phyloP scores from a whole-genome alignment of 257 asterid species.

The Solanum ahanhuiri region DNA sequence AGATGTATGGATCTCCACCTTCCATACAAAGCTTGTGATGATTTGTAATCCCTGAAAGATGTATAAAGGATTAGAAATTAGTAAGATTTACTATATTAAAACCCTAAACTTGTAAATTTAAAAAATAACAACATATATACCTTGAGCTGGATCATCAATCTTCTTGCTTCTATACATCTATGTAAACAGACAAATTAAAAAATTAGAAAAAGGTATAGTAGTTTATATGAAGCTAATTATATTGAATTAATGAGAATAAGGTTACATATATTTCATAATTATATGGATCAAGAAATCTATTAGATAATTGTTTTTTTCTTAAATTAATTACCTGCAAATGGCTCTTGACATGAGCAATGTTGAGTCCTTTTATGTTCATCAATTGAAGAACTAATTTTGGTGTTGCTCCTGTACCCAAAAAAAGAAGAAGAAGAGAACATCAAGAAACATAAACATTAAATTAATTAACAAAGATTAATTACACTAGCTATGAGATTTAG shows the following conservation, averaged over 20 bases:
- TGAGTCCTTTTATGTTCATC: slow-evolving; percentile 74
- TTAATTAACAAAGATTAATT: background rate
- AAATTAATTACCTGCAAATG: slow-evolving; percentile 63
- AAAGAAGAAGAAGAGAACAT: background rate
- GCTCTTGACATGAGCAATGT: slow-evolving; percentile 91
- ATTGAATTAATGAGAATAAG: background rate
- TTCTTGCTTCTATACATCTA: slow-evolving; percentile 88
- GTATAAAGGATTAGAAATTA: background rate
- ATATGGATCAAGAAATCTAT: background rate
- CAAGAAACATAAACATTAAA: background rate
- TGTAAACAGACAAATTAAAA: background rate
- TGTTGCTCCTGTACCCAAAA: slow-evolving; percentile 61
- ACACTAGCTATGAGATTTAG: background rate
- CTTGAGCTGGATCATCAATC: slow-evolving; percentile 47
- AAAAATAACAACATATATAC: slow-evolving; percentile 11
- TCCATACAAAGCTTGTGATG: slow-evolving; percentile 30
- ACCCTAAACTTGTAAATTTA: slow-evolving; percentile 12
- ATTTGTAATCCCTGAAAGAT: slow-evolving; percentile 28
- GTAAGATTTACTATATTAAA: background rate
- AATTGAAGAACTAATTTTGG: slow-evolving; percentile 71
- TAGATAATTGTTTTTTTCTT: background rate
- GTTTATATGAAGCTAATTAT: background rate
- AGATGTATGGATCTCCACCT: slow-evolving; percentile 48
- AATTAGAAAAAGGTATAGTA: background rate
- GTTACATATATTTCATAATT: background rate